Evolutionary conservation across 2,329 filamentous ascomycete genomes (phyloP), one percentile per base, ranked within the genome.

Genomic region (Hirsutella rhossiliensis): DNA sequence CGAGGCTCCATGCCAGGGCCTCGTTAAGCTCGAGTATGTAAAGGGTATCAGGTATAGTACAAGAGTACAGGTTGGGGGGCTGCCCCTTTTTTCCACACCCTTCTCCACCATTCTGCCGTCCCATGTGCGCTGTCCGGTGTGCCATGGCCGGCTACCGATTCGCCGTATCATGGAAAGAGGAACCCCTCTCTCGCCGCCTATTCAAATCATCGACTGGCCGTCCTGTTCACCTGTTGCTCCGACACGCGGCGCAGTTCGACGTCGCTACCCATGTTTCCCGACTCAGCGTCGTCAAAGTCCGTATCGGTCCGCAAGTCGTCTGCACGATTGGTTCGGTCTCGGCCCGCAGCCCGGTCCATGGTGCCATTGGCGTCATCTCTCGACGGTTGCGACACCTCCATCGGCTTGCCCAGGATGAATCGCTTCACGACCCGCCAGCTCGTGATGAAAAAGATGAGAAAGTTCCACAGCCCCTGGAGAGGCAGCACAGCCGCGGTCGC

Each of bases 391-490:
- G 36, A 34, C 17, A 12, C 19, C 36, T 36, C 36, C 17, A 32
- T 37, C 12, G 28, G 5, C 38, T 20, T 40, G 17, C 41, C 48
- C 12, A 41, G 49, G 7, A 44, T 15, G 44, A 52, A 48, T 17
- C 47, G 45, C 31, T 39, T 52, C 15, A 64, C 48, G 2, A 50
- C 48, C 1, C 28, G 42, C 64, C 67, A 72, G 50, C 71, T 85
- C 2, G 83, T 84, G 5, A 75, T 73, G 47, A 84, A 76, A 62
- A 88, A 90, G 45, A 92, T 86, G 43, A 86, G 65, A 28, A 79
- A 75, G 56, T 90, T 90, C 84, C 85, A 89, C 29, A 87, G 75
- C 1, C 86, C 86, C 59, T 90, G 86, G 1, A 87, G 67, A 0
- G 86, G 84, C 4, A 90, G 68, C 0, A 89, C 84, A 2, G 85